Conservation (phyloP, 768 basidiomycete genomes). For the Leucosporidium yakuticum region DNA sequence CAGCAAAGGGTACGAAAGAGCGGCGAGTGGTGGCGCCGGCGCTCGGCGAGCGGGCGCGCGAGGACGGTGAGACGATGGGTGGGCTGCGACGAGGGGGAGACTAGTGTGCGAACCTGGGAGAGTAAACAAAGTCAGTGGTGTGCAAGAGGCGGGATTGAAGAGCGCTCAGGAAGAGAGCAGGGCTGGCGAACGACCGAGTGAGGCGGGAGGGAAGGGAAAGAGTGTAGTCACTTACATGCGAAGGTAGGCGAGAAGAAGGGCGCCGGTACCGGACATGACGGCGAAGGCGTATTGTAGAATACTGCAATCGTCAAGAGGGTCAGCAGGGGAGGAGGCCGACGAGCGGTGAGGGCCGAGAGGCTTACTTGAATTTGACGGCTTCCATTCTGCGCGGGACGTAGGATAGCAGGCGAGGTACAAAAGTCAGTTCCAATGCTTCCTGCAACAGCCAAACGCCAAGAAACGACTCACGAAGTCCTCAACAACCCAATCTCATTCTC, state of each 20-base stretch:
- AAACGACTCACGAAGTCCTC: slow-evolving; percentile 7
- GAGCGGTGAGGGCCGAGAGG: slow-evolving; percentile 28
- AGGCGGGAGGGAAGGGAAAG: no score
- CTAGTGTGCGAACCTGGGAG: no score
- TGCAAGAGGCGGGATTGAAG: no score
- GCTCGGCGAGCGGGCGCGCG: no score
- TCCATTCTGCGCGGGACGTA: slow-evolving; percentile 43
- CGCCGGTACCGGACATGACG: slow-evolving; percentile 43
- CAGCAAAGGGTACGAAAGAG: no score
- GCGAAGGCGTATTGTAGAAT: slow-evolving; percentile 47
- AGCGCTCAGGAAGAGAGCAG: no score
- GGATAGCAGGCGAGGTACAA: not conserved
- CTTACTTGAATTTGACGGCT: slow-evolving; percentile 46
- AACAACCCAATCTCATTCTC: slow-evolving; percentile 49
- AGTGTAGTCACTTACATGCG: slow-evolving; percentile 13
- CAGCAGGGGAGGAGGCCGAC: not conserved
- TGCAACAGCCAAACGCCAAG: not conserved
- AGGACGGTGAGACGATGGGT: no score
- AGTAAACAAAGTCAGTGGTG: no score
- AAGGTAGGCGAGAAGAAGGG: slow-evolving; percentile 42
- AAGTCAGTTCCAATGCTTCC: not conserved
- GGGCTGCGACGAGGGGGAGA: no score
- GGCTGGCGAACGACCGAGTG: no score
- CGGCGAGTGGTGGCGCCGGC: no score
- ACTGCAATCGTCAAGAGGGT: slow-evolving; percentile 13